Conservation (phyloP, 2,329 filamentous ascomycete genomes). For the Microsporum canis region DNA sequence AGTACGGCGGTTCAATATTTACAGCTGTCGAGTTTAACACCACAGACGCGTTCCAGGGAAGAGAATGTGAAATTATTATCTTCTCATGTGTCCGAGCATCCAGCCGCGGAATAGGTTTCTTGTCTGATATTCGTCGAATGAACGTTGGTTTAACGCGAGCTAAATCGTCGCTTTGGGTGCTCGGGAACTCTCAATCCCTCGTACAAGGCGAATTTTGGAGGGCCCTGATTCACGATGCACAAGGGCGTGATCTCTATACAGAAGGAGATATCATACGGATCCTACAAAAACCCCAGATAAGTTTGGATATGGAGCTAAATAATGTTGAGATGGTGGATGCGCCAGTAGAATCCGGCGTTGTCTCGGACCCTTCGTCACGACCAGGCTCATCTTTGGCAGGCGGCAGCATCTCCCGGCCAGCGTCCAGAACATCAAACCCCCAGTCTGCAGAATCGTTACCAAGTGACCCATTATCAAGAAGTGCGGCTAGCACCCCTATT, state of each 20-base stretch:
- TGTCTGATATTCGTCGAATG: constrained; percentile 97
- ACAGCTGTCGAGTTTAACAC: constrained; percentile 93
- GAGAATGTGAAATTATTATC: constrained; percentile 95
- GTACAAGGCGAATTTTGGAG: constrained; percentile 85
- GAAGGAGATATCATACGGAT: constrained; percentile 50
- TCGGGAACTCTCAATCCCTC: constrained; percentile 81
- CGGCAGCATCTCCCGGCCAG: constrained; percentile 20
- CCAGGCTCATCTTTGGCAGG: constrained; percentile 14
- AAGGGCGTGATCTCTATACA: constrained; percentile 62
- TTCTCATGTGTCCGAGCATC: constrained; percentile 96
- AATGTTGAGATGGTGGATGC: constrained; percentile 35
- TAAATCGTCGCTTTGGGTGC: constrained; percentile 90
- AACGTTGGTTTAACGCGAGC: constrained; percentile 96
- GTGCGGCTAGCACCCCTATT: constrained; percentile 18
- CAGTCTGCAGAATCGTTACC: neutral
- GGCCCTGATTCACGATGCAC: constrained; percentile 72
- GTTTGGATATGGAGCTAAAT: constrained; percentile 29
- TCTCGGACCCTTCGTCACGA: constrained; percentile 16
- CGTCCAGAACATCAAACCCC: constrained; percentile 20
- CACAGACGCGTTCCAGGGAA: constrained; percentile 92
- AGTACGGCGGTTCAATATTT: constrained; percentile 63
- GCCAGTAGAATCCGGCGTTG: constrained; percentile 13
- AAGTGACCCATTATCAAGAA: constrained; percentile 10
- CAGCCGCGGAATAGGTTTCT: constrained; percentile 90
- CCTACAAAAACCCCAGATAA: constrained; percentile 43